A percentile compares a stretch with the other conserved stretches of the same genome.
Conservation (phyloP, 495 filamentous ascomycete genomes). For the Aspergillus nidulans region DNA sequence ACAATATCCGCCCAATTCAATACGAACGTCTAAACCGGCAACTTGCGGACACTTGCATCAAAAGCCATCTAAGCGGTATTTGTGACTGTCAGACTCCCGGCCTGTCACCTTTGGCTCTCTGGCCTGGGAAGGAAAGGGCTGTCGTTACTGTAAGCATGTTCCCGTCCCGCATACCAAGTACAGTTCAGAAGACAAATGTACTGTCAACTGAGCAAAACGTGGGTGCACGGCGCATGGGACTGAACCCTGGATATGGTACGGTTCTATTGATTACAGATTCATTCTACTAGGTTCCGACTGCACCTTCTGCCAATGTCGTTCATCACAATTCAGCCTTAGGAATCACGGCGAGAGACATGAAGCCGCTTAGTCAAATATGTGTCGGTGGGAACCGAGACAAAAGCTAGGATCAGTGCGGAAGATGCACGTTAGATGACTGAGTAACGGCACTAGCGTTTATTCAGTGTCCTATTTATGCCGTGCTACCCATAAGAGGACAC, state of each 20-base stretch:
- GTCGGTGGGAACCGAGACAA: neutral
- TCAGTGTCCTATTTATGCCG: neutral
- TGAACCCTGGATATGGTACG: too few species aligned
- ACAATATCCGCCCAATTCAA: too few species aligned
- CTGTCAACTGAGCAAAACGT: neutral
- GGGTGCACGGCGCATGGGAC: neutral
- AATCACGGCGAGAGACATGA: too few species aligned
- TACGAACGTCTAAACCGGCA: too few species aligned
- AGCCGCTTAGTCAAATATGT: neutral
- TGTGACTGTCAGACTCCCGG: neutral
- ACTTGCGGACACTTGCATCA: too few species aligned
- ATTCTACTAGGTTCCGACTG: too few species aligned
- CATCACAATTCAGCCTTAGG: too few species aligned
- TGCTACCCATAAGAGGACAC: neutral
- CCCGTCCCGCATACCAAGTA: neutral
- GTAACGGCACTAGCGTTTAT: neutral
- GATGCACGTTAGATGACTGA: conserved; percentile 2
- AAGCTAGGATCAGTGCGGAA: neutral
- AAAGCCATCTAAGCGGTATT: neutral
- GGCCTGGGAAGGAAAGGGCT: neutral
- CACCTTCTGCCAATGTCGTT: too few species aligned
- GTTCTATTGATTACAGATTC: too few species aligned
- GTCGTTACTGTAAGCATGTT: neutral
- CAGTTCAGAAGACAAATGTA: neutral
- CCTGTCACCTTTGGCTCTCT: neutral